Evolutionary conservation across 176 grass and related monocot genomes (phyloP).

Genomic region (Ananas comosus): DNA sequence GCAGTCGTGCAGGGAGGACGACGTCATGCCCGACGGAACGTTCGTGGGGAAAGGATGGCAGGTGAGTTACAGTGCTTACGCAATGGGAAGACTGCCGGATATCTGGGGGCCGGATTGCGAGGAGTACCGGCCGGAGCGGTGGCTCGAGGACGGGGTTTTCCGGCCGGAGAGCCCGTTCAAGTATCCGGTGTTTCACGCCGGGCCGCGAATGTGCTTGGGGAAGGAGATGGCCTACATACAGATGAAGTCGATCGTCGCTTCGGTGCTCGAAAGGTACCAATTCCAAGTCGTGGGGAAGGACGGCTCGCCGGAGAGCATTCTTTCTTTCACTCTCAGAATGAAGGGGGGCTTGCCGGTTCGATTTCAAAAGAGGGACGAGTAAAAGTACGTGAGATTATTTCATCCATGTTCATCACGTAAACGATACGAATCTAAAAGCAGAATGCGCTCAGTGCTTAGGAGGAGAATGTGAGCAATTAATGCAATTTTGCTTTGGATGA

Average conservation of each 20-base stretch:
- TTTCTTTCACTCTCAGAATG: conserved; percentile 22
- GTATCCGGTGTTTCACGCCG: conserved; percentile 23
- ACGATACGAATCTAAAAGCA: no score
- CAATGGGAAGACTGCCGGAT: conserved; percentile 22
- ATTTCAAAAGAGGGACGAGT: conserved; percentile 15
- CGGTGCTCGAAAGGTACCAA: conserved; percentile 31
- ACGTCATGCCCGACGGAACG: conserved; percentile 42
- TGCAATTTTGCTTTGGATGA: no score
- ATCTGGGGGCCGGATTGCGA: conserved; percentile 29
- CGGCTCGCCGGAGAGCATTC: conserved; percentile 1
- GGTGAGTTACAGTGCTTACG: conserved; percentile 21
- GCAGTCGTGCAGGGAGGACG: conserved; percentile 35
- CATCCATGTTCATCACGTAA: not conserved
- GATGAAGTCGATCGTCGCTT: conserved; percentile 30
- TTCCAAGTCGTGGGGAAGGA: conserved; percentile 24
- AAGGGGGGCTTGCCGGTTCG: conserved; percentile 27
- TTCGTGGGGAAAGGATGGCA: conserved; percentile 30
- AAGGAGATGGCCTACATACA: conserved; percentile 41
- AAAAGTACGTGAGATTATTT: not conserved
- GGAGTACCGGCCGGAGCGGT: conserved; percentile 30
- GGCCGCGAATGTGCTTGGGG: conserved; percentile 29
- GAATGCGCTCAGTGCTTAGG: no score
- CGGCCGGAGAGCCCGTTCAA: conserved; percentile 23
- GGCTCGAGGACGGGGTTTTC: conserved; percentile 24
- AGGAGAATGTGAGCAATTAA: no score